Percentiles rank a stretch among this genome's conserved stretches.
These are phyloP conservation scores for Ochetophila trinervis DNA, from an alignment of 306 rosid species.

Conservation along the genomic window DNA sequence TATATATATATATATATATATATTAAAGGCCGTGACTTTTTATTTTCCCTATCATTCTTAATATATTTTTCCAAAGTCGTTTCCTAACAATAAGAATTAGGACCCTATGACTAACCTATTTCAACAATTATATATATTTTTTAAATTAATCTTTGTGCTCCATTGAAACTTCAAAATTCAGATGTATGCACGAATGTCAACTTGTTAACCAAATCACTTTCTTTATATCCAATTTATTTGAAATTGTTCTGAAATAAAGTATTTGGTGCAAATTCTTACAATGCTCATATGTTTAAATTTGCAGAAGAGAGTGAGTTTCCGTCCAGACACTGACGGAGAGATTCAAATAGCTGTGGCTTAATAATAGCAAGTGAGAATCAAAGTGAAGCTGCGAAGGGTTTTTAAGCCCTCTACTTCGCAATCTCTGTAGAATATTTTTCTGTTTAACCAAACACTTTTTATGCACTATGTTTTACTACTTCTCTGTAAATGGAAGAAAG, in stretches of 20 bases:
- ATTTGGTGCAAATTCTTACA: background rate
- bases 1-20: background rate
- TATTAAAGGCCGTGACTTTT: background rate
- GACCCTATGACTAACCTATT: no score
- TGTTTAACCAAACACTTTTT: background rate
- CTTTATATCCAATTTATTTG: background rate
- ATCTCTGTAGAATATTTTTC: background rate
- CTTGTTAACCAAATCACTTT: no score
- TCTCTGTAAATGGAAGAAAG: background rate
- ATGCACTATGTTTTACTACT: background rate
- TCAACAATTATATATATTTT: no score
- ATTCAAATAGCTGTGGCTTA: constrained; percentile 55
- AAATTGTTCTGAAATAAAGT: background rate
- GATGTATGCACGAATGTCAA: no score
- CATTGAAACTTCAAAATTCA: no score
- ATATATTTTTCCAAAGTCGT: background rate
- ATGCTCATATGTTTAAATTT: background rate
- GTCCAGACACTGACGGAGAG: constrained; percentile 50
- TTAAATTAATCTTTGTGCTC: no score
- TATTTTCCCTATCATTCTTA: background rate
- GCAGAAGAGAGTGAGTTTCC: constrained; percentile 91
- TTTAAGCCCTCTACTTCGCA: background rate
- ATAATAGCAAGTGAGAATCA: background rate
- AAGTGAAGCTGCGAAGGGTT: background rate
- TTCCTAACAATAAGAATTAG: background rate